These are phyloP conservation scores for Piper betle DNA, from an alignment of 164 flowering plant genomes.

Conservation along the genomic window DNA sequence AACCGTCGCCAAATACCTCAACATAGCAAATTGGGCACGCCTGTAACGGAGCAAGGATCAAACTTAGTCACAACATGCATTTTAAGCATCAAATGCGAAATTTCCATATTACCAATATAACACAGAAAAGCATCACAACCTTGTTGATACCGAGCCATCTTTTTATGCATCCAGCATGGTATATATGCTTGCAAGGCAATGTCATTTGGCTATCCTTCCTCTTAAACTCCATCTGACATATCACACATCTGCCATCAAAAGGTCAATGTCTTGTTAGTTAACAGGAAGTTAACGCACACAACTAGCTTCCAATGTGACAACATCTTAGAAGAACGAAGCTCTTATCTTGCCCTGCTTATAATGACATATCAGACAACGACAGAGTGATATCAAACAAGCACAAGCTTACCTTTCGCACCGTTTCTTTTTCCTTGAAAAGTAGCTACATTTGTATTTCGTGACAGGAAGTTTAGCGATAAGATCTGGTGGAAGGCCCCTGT, in stretches of 20 bases:
- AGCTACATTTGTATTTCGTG: conserved; percentile 63
- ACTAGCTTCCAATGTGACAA: no score
- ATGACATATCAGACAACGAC: no score
- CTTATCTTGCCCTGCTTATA: no score
- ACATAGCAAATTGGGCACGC: conserved; percentile 11
- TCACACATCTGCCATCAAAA: conserved; percentile 44
- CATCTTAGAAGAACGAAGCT: no score
- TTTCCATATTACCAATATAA: no score
- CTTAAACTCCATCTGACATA: conserved; percentile 88
- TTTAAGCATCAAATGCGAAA: not conserved
- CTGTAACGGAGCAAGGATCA: not conserved
- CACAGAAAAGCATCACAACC: conserved; percentile 19
- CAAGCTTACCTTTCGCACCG: conserved; percentile 50
- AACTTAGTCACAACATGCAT: not conserved
- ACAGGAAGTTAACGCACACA: no score
- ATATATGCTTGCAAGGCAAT: conserved; percentile 74
- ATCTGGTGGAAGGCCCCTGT: conserved; percentile 78
- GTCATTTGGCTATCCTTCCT: conserved; percentile 54
- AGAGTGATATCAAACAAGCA: no score
- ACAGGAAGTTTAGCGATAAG: conserved; percentile 59
- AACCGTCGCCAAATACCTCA: conserved; percentile 2
- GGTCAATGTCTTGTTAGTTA: no score
- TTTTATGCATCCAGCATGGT: conserved; percentile 56
- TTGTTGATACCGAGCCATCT: conserved; percentile 91
- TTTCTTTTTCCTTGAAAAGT: conserved; percentile 56